Percentiles rank a stretch among this genome's conserved stretches.
Conservation (phyloP, 2,329 filamentous ascomycete genomes). For the Grosmannia penicillata region DNA sequence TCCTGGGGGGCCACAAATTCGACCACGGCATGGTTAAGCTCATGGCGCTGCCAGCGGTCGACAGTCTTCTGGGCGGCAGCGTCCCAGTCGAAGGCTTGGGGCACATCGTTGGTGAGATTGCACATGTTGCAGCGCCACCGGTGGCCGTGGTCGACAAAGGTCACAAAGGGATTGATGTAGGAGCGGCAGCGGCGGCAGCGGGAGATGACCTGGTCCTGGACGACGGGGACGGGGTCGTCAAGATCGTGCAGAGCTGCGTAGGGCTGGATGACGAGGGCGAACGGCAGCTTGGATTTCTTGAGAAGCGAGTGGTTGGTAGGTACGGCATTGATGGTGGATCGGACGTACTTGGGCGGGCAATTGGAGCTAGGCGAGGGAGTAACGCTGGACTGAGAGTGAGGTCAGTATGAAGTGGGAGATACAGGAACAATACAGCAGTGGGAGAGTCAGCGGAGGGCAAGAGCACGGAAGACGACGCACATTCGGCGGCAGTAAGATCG, state of each 20-base stretch:
- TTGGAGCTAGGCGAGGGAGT: constrained; percentile 86
- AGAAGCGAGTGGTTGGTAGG: constrained; percentile 84
- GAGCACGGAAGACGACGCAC: constrained; percentile 36
- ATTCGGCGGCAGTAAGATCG: constrained; percentile 81
- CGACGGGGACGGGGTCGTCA: constrained; percentile 79
- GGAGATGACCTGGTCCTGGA: constrained; percentile 94
- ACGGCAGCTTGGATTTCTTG: constrained; percentile 93
- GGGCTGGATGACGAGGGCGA: constrained; percentile 90
- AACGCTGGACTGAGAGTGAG: constrained; percentile 67
- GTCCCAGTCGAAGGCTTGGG: constrained; percentile 99
- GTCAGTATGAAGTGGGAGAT: too few species aligned
- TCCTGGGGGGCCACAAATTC: constrained; percentile 97
- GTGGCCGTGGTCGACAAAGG: constrained; percentile 92
- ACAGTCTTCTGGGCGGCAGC: constrained; percentile 78
- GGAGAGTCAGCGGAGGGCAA: too few species aligned
- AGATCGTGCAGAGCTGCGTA: constrained; percentile 86
- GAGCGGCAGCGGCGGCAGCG: constrained; percentile 89
- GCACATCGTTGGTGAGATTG: constrained; percentile 94
- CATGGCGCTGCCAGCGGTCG: constrained; percentile 81
- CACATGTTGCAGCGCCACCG: constrained; percentile 99
- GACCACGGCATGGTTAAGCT: constrained; percentile 91
- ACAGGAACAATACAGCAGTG: too few species aligned
- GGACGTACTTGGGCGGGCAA: constrained; percentile 84
- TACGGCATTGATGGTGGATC: constrained; percentile 87
- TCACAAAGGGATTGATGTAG: constrained; percentile 96